These are phyloP conservation scores for Dryas octopetala DNA, from an alignment of 306 rosid genomes.

Conservation along the genomic window DNA sequence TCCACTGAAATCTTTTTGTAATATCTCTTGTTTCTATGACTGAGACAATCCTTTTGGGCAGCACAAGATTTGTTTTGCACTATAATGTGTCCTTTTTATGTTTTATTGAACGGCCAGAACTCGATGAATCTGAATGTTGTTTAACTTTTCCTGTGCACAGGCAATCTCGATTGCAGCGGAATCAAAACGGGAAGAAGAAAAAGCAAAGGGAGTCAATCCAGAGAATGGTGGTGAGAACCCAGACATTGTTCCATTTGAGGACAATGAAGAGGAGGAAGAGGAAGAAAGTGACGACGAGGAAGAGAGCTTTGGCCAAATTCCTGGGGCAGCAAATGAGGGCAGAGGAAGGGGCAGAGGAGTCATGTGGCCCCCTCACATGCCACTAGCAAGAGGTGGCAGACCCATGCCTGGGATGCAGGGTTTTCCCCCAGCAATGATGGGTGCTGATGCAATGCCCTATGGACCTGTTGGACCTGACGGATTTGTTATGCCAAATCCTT, in stretches of 20 bases:
- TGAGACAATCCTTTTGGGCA: background rate
- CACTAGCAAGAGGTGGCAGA: conserved; percentile 81
- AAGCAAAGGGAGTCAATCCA: conserved; percentile 97
- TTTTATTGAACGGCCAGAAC: background rate
- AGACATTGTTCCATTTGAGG: conserved; percentile 97
- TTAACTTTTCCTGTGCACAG: conserved; percentile 39
- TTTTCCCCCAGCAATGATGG: conserved; percentile 89
- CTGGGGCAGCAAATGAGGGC: conserved; percentile 68
- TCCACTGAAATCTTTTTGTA: no score
- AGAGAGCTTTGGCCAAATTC: conserved; percentile 65
- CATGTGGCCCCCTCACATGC: conserved; percentile 98
- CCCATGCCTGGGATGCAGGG: conserved; percentile 94
- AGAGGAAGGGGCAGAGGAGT: conserved; percentile 96
- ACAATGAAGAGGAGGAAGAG: conserved; percentile 99
- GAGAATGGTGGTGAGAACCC: conserved; percentile 88
- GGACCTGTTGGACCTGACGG: conserved; percentile 91
- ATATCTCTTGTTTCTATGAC: no score
- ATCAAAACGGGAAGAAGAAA: conserved; percentile 96
- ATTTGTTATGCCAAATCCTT: conserved; percentile 87
- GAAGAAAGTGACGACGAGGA: conserved; percentile 99
- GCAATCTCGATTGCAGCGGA: conserved; percentile 89
- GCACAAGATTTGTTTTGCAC: conserved; percentile 10
- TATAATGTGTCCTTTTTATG: background rate
- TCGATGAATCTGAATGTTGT: conserved; percentile 21
- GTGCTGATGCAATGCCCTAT: conserved; percentile 80